Percentiles rank a stretch among this genome's conserved stretches.
Conservation (phyloP, 176 grass and related monocot genomes). For the Alopecurus myosuroides region DNA sequence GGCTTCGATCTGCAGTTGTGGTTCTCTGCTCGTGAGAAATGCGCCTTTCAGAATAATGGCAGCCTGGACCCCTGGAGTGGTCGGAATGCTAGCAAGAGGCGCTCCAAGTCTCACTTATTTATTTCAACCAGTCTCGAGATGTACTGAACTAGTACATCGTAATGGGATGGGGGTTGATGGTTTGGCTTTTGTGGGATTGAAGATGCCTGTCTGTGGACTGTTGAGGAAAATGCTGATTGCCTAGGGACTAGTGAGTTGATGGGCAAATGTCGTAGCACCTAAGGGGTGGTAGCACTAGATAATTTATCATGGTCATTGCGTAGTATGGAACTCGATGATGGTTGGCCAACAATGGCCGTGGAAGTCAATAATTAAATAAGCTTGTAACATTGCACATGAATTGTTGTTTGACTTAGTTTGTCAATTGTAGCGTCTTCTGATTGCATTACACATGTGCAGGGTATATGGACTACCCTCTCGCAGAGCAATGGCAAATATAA, state of each 20-base stretch:
- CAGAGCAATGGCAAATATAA: too few relatives aligned
- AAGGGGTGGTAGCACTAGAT: too few relatives aligned
- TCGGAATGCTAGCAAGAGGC: neutral
- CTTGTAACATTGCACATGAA: neutral
- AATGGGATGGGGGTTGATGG: too few relatives aligned
- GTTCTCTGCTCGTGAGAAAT: too few relatives aligned
- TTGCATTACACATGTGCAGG: too few relatives aligned
- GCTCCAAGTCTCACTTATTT: neutral
- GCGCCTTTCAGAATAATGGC: neutral
- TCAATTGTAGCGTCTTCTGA: neutral
- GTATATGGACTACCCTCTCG: too few relatives aligned
- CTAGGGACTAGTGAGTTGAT: neutral
- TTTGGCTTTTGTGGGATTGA: too few relatives aligned
- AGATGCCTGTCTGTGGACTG: neutral
- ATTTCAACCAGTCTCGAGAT: too few relatives aligned
- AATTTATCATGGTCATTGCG: neutral
- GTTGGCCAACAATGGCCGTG: neutral
- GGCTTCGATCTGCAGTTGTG: too few relatives aligned
- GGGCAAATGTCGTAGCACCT: too few relatives aligned
- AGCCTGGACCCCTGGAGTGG: neutral
- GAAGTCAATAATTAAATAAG: neutral
- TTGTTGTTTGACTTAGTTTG: slow-evolving; percentile 4
- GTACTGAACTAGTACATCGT: too few relatives aligned
- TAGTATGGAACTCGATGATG: too few relatives aligned
- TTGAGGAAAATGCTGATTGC: neutral